Percentiles rank a stretch among this genome's conserved stretches.
Conservation (phyloP, 2,329 filamentous ascomycete species). For the Decorospora gaudefroyi region DNA sequence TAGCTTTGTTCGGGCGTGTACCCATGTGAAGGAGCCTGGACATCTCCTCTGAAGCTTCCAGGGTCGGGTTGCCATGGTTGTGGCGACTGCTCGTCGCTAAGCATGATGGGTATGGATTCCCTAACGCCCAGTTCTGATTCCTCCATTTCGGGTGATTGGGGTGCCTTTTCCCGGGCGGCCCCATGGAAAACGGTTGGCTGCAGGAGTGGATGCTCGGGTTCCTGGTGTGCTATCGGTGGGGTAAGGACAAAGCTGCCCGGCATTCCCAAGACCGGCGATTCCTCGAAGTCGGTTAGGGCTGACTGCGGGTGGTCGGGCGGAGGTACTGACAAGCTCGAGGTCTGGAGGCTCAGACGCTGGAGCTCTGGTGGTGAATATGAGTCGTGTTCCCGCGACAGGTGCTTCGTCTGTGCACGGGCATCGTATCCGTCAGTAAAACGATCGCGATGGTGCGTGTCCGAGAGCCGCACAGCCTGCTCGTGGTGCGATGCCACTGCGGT, state of each 20-base stretch:
- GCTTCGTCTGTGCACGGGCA: constrained; percentile 9
- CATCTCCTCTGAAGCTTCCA: constrained; percentile 18
- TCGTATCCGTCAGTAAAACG: constrained; percentile 2
- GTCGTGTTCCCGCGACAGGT: constrained; percentile 14
- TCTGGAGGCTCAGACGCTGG: constrained; percentile 36
- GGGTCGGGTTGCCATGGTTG: constrained; percentile 17
- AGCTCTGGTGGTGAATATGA: constrained; percentile 12
- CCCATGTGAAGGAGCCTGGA: constrained; percentile 18
- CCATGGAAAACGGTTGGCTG: constrained; percentile 39
- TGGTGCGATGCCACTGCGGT: no score
- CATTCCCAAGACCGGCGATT: constrained; percentile 70
- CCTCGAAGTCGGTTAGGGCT: constrained; percentile 54
- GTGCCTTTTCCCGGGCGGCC: constrained; percentile 12
- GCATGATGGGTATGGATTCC: constrained; percentile 62
- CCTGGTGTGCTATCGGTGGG: constrained; percentile 29
- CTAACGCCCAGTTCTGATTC: constrained; percentile 56
- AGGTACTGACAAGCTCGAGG: constrained; percentile 32
- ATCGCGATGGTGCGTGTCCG: no score
- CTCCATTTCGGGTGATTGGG: constrained; percentile 27
- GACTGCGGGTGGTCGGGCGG: constrained; percentile 41
- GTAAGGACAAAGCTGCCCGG: constrained; percentile 63
- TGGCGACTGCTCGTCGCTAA: constrained; percentile 47
- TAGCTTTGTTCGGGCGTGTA: constrained; percentile 22
- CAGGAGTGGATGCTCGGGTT: constrained; percentile 31
- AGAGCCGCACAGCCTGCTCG: no score